Conservation (phyloP, 2,329 filamentous ascomycete genomes). For the Trichoderma sp. region DNA sequence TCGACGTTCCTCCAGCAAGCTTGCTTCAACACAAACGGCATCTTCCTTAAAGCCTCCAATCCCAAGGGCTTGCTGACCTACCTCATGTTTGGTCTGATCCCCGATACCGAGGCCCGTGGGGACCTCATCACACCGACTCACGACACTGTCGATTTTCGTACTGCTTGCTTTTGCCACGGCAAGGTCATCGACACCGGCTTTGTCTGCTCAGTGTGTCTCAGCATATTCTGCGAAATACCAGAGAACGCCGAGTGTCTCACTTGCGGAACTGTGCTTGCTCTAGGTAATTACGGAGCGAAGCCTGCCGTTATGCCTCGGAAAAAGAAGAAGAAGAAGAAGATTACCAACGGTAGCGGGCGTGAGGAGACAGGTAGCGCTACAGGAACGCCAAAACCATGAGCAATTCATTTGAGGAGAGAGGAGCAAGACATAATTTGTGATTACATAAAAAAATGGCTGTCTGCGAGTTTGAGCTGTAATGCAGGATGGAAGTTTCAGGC, state of each 20-base stretch:
- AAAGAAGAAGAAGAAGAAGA: conserved; percentile 77
- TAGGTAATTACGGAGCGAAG: conserved; percentile 74
- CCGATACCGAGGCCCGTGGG: conserved; percentile 56
- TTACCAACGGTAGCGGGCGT: conserved; percentile 52
- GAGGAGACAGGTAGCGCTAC: conserved; percentile 61
- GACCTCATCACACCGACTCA: conserved; percentile 77
- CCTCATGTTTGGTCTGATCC: conserved; percentile 90
- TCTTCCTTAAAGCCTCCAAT: conserved; percentile 53
- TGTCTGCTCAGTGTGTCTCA: conserved; percentile 94
- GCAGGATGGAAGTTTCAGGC: not conserved
- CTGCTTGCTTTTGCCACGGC: conserved; percentile 97
- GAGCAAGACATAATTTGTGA: not conserved
- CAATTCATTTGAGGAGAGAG: not conserved
- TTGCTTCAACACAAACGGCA: conserved; percentile 61
- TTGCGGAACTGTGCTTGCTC: conserved; percentile 75
- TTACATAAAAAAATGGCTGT: not conserved
- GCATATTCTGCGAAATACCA: conserved; percentile 78
- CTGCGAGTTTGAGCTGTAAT: not conserved
- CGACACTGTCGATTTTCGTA: conserved; percentile 89
- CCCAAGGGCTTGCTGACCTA: conserved; percentile 82
- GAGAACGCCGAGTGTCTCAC: conserved; percentile 72
- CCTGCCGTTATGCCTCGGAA: conserved; percentile 72
- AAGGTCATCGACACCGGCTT: conserved; percentile 89
- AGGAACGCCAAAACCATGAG: conserved; percentile 55
- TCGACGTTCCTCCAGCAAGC: conserved; percentile 96